Percentiles rank a stretch among this genome's conserved stretches.
Evolutionary conservation across 768 basidiomycete species (phyloP).

Genomic region (Hygrophorus pudorinus): DNA sequence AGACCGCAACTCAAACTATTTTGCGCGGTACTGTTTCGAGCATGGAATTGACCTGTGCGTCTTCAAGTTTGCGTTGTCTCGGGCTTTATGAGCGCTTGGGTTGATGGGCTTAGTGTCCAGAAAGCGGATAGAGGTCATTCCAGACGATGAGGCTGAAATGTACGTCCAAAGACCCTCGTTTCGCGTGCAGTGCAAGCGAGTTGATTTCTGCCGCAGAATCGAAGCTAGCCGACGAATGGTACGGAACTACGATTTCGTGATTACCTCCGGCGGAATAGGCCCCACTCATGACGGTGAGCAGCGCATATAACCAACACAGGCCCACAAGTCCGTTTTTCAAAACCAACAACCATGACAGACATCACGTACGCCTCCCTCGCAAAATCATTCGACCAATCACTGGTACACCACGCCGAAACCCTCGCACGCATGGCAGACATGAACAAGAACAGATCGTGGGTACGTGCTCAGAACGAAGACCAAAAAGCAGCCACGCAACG

Average conservation of each 20-base stretch:
- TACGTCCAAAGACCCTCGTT: no score
- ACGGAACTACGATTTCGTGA: constrained; percentile 75
- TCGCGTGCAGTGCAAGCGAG: no score
- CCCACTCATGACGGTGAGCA: constrained; percentile 81
- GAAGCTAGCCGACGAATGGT: constrained; percentile 83
- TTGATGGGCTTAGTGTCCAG: constrained; percentile 32
- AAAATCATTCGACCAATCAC: constrained; percentile 66
- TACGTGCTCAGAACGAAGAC: constrained; percentile 56
- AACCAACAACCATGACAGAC: constrained; percentile 30
- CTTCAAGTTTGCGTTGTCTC: constrained; percentile 4
- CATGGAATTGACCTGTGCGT: constrained; percentile 71
- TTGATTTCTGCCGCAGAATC: constrained; percentile 35
- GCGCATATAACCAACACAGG: not conserved
- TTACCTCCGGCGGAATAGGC: constrained; percentile 87
- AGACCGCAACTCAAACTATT: constrained; percentile 77
- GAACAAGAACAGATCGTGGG: constrained; percentile 44
- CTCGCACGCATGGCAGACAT: constrained; percentile 60
- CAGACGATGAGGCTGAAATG: constrained; percentile 90
- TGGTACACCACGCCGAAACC: constrained; percentile 71
- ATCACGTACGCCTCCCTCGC: constrained; percentile 88
- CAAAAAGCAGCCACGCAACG: constrained; percentile 69
- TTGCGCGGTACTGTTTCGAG: constrained; percentile 85
- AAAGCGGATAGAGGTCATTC: constrained; percentile 83
- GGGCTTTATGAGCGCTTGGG: constrained; percentile 1
- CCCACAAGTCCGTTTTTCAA: not conserved